These are phyloP conservation scores for Rhodotorula babjevae DNA, from an alignment of 768 basidiomycete species.

Conservation along the genomic window DNA sequence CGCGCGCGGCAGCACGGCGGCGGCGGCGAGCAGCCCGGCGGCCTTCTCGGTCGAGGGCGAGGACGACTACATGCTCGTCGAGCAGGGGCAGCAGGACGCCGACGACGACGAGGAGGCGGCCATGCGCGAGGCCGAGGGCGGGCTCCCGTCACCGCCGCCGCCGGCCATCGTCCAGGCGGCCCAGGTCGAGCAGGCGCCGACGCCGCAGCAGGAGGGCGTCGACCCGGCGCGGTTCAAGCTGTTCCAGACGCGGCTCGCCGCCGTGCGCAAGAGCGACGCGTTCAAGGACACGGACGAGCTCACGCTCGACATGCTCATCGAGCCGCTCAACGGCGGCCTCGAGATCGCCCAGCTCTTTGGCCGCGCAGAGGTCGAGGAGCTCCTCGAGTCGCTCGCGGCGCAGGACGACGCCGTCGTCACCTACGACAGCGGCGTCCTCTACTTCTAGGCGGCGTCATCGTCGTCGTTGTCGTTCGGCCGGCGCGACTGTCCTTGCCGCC, in stretches of 20 bases:
- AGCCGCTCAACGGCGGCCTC: conserved; percentile 23
- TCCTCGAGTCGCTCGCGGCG: conserved; percentile 9
- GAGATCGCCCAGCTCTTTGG: conserved; percentile 19
- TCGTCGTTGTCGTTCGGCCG: no score
- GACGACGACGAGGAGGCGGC: conserved; percentile 1
- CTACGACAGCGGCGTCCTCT: conserved; percentile 18
- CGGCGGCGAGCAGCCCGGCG: not conserved
- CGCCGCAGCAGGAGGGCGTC: conserved; percentile 8
- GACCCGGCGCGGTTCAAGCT: conserved; percentile 32
- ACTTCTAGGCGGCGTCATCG: not conserved
- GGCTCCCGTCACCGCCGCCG: conserved; percentile 1
- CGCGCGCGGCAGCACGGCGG: not conserved
- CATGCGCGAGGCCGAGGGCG: conserved; percentile 5
- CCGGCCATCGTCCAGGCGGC: conserved; percentile 12
- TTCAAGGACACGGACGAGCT: conserved; percentile 23
- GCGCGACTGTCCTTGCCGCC: no score
- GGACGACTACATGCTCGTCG: conserved; percentile 19
- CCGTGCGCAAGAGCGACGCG: conserved; percentile 17
- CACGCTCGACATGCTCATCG: conserved; percentile 12
- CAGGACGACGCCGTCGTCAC: conserved; percentile 28
- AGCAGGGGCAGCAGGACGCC: not conserved
- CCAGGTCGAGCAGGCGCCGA: conserved; percentile 16
- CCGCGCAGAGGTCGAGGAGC: conserved; percentile 14
- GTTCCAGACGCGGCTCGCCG: conserved; percentile 21
- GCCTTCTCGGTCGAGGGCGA: conserved; percentile 5